Evolutionary conservation across 768 basidiomycete genomes (phyloP).

Genomic region (Russula sp.): DNA sequence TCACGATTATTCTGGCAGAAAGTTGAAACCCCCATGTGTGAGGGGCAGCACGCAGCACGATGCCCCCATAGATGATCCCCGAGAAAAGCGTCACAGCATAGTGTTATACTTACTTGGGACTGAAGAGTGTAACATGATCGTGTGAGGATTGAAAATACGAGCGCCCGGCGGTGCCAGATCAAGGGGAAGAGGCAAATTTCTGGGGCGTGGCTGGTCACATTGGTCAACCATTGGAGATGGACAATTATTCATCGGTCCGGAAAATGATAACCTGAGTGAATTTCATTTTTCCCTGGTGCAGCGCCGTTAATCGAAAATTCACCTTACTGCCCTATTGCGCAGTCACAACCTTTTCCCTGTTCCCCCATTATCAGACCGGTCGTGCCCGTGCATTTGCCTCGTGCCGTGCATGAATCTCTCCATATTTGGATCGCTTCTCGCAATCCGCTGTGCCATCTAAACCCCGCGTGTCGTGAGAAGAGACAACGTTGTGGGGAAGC

Average conservation of each 20-base stretch:
- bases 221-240: not conserved
- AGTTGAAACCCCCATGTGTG: not conserved
- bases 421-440: conserved; percentile 7
- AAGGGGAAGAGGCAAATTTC: not conserved
- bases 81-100: not conserved
- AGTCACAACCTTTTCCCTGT: not conserved
- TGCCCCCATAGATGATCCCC: not conserved
- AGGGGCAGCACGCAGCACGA: not conserved
- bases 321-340: not conserved
- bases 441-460: conserved; percentile 11
- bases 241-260: not conserved
- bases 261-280: not conserved
- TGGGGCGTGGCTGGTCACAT: not conserved
- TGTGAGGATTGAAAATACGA: conserved; percentile 7
- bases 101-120: not conserved
- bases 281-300: not conserved
- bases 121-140: not conserved
- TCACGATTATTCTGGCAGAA: conserved; percentile 2
- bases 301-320: not conserved
- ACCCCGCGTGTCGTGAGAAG: not conserved
- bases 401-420: conserved; percentile 3
- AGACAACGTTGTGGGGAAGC: not conserved
- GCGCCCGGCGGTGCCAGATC: not conserved
- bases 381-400: conserved; percentile 9
- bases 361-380: not conserved